Conservation (phyloP, 2,329 filamentous ascomycete genomes). For the Penicillium sp. region DNA sequence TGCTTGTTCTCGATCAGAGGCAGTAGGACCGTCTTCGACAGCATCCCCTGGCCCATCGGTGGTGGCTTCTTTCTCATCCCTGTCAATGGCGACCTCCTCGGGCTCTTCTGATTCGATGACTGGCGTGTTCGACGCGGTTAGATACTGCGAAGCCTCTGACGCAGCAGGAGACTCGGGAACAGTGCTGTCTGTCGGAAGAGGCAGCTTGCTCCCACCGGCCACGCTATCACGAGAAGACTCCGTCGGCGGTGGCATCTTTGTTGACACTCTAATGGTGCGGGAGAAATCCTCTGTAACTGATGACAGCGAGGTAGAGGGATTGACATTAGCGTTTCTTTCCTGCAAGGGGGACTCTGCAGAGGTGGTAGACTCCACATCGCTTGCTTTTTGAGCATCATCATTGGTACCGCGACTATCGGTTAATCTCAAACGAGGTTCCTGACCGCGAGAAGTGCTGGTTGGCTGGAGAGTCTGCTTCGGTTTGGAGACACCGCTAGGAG, state of each 20-base stretch:
- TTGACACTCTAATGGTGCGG: constrained; percentile 22
- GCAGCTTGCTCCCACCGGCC: constrained; percentile 29
- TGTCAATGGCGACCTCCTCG: constrained; percentile 8
- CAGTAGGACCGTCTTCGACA: constrained; percentile 46
- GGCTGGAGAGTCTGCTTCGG: constrained; percentile 36
- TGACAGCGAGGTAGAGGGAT: constrained; percentile 25
- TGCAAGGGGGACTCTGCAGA: constrained; percentile 24
- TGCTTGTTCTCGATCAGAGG: constrained; percentile 76
- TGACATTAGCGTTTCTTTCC: constrained; percentile 24
- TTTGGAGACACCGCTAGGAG: constrained; percentile 29
- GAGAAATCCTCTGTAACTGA: constrained; percentile 36
- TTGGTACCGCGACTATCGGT: constrained; percentile 44
- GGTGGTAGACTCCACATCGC: constrained; percentile 25
- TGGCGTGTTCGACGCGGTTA: constrained; percentile 50
- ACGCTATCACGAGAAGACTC: constrained; percentile 32
- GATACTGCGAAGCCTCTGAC: constrained; percentile 49
- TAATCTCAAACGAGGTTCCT: constrained; percentile 38
- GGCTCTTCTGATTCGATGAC: constrained; percentile 39
- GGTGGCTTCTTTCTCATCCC: constrained; percentile 24
- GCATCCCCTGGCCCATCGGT: constrained; percentile 24
- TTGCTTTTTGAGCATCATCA: constrained; percentile 27
- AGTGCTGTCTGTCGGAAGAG: constrained; percentile 30
- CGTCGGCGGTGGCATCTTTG: constrained; percentile 18
- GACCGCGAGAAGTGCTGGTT: constrained; percentile 26
- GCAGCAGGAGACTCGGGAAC: constrained; percentile 37